These are phyloP conservation scores for Elaeagnus macrophylla DNA, from an alignment of 306 rosid genomes.

Conservation along the genomic window DNA sequence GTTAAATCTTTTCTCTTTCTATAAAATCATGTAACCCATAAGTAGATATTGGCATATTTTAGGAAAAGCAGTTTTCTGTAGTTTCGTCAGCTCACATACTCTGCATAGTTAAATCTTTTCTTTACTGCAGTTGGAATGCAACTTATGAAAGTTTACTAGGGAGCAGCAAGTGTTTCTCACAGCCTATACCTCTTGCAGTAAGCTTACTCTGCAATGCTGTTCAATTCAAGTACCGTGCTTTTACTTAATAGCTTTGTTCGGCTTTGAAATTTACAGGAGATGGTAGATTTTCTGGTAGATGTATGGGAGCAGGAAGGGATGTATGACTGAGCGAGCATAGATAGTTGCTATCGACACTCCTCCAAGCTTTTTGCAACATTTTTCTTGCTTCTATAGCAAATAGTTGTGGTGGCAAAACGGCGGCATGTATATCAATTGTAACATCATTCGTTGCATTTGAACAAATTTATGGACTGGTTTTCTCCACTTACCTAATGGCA, in stretches of 20 bases:
- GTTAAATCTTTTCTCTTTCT: background rate
- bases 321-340: slow-evolving; percentile 49
- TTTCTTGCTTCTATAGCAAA: slow-evolving; percentile 30
- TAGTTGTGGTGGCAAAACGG: slow-evolving; percentile 21
- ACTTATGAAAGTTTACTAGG: slow-evolving; percentile 76
- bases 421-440: slow-evolving; percentile 31
- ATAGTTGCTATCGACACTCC: slow-evolving; percentile 27
- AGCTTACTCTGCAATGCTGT: slow-evolving; percentile 18
- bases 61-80: slow-evolving; percentile 4
- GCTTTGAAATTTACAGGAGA: slow-evolving; percentile 49
- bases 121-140: slow-evolving; percentile 92
- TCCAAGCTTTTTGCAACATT: slow-evolving; percentile 14
- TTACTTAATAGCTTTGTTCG: background rate
- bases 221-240: background rate
- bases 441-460: slow-evolving; percentile 9
- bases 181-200: slow-evolving; percentile 71
- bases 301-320: slow-evolving; percentile 91
- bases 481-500: slow-evolving; percentile 3
- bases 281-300: slow-evolving; percentile 97
- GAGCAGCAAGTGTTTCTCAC: slow-evolving; percentile 81
- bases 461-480: slow-evolving; percentile 6
- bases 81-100: slow-evolving; percentile 54
- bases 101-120: slow-evolving; percentile 40
- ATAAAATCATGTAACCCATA: background rate
- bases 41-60: background rate